phyloP scores from a whole-genome alignment of 306 rosid species.

The Pachyrhizus erosus region DNA sequence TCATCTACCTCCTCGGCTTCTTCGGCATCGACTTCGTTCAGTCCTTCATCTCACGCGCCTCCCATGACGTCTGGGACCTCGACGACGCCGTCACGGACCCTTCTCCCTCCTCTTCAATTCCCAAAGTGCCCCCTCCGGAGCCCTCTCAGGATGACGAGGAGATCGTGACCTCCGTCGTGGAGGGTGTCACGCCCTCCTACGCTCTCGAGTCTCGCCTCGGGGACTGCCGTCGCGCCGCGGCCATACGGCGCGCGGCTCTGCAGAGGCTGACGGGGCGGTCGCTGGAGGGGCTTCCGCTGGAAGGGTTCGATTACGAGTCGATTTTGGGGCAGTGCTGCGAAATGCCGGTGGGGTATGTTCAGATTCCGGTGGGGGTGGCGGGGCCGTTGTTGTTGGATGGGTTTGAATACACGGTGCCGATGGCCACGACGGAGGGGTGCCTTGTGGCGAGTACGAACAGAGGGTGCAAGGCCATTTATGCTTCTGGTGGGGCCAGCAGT shows the following conservation, averaged over 20 bases:
- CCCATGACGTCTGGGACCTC: constrained; percentile 61
- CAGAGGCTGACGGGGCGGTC: constrained; percentile 72
- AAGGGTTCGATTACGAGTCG: constrained; percentile 79
- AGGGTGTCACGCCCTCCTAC: constrained; percentile 67
- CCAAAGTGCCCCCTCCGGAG: constrained; percentile 2
- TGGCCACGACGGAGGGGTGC: constrained; percentile 97
- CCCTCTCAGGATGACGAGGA: constrained; percentile 53
- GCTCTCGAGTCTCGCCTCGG: constrained; percentile 75
- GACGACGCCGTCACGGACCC: constrained; percentile 26
- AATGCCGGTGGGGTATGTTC: constrained; percentile 88
- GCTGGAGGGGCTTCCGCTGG: constrained; percentile 74
- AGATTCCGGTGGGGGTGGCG: constrained; percentile 92
- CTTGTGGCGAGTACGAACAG: constrained; percentile 91
- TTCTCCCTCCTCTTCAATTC: neutral
- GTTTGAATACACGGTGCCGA: constrained; percentile 73
- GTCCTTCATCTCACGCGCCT: constrained; percentile 65
- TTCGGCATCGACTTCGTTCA: constrained; percentile 81
- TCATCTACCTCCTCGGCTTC: constrained; percentile 77
- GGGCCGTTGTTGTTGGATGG: constrained; percentile 89
- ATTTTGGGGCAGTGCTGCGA: constrained; percentile 96
- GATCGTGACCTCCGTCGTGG: constrained; percentile 58
- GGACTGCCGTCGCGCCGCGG: constrained; percentile 73
- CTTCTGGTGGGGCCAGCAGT: constrained; percentile 82
- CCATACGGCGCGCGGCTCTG: constrained; percentile 78
- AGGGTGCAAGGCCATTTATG: constrained; percentile 87